Percentiles rank a stretch among this genome's conserved stretches.
These are phyloP conservation scores for Phaffomyces antillensis DNA, from an alignment of 805 yeast genomes.

Conservation along the genomic window DNA sequence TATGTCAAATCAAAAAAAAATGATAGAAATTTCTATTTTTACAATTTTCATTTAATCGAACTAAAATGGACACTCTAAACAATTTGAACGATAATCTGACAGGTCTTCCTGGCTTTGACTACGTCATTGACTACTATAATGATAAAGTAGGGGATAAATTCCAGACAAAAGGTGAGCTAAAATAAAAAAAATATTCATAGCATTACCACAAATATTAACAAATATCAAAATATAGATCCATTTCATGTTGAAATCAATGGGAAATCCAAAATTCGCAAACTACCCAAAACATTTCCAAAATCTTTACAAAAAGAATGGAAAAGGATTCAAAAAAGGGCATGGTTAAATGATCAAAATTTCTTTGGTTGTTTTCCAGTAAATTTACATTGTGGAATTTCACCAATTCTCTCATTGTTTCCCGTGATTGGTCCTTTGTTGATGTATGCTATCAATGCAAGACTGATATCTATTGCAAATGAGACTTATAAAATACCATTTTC, in stretches of 20 bases:
- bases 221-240: too few species aligned
- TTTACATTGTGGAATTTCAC: constrained; percentile 74
- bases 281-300: constrained; percentile 52
- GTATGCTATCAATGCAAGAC: constrained; percentile 70
- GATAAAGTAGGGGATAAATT: constrained; percentile 61
- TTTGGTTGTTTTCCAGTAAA: constrained; percentile 72
- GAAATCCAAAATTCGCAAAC: constrained; percentile 45
- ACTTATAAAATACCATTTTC: constrained; percentile 50
- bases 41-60: neutral
- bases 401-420: constrained; percentile 66
- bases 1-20: too few species aligned
- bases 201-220: too few species aligned
- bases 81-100: constrained; percentile 29
- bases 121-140: constrained; percentile 51
- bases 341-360: constrained; percentile 81
- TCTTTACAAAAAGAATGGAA: constrained; percentile 67
- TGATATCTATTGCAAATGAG: constrained; percentile 54
- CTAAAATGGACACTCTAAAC: constrained; percentile 16
- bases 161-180: constrained; percentile 37
- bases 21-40: neutral
- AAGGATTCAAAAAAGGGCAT: constrained; percentile 65
- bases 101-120: constrained; percentile 51
- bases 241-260: constrained; percentile 50
- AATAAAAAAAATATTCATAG: too few species aligned
- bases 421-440: constrained; percentile 77